Evolutionary conservation across 1,284 basidiomycete species (phyloP).

Genomic region (Erythrobasidium hasegawianum): DNA sequence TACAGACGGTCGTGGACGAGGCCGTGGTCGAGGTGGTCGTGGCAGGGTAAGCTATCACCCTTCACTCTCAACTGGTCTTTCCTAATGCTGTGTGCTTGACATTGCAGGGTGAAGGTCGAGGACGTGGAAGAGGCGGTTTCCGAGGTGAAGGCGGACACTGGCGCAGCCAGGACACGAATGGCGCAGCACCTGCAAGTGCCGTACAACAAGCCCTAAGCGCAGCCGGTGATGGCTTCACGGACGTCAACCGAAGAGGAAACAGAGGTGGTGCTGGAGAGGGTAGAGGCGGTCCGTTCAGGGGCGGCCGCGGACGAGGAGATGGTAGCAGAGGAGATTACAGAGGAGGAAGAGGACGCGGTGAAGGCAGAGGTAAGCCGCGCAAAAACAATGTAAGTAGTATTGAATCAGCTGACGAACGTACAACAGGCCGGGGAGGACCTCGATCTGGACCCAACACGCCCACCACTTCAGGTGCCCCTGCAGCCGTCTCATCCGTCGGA

Average conservation of each 20-base stretch:
- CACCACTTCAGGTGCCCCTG: constrained; percentile 5
- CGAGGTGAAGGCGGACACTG: neutral
- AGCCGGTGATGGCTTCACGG: neutral
- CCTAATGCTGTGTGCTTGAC: neutral
- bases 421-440: constrained; percentile 7
- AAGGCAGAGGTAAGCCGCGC: neutral
- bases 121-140: neutral
- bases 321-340: constrained; percentile 20
- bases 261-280: constrained; percentile 2
- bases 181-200: neutral
- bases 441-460: constrained; percentile 30
- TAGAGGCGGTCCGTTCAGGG: constrained; percentile 1
- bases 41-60: neutral
- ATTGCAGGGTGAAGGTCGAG: neutral
- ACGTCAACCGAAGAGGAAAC: neutral
- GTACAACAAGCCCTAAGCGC: neutral
- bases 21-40: neutral
- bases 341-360: constrained; percentile 36
- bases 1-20: neutral
- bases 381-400: neutral
- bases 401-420: neutral
- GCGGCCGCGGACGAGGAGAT: constrained; percentile 9
- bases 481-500: neutral
- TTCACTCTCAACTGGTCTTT: neutral
- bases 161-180: neutral